Base-by-base conservation (phyloP, 2,329 filamentous ascomycete species). In the Ophiostoma fasciatum region DNA sequence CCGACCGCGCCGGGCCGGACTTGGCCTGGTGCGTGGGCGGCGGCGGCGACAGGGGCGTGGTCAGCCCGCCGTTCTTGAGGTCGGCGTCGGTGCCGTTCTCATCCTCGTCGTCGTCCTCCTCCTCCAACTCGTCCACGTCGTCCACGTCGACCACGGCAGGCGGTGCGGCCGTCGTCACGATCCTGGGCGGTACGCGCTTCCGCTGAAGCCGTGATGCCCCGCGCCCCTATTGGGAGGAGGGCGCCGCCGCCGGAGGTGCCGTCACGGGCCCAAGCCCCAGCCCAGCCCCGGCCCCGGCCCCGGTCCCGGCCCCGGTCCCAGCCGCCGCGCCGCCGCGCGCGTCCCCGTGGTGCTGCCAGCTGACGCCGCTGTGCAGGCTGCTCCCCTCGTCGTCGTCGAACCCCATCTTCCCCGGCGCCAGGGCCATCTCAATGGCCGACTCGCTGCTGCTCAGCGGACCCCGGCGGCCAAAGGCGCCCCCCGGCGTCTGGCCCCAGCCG, bases 171-270 rank as follows among this genome's bases (percentile, higher is more conserved):
- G 28, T 15, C 21, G 32, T 37, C 20, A 25, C 13, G 39, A 41
- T 41, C 35, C 39, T 41, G 39, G 39, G 35, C 15, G 35, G 39
- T 31, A 37, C 31, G 31, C 25, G 31, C 38, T 40, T 40, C 35
- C 35, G 35, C 25, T 17, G 39, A 27, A 41, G 35, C 35, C 41
- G 45, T 38, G 43, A 45, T 23, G 40, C 43, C 45, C 35, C 43
- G 45, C 31, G 25, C 28, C 33, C 45, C 45, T 46, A 46, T 44
- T 35, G 29, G 19, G 39, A 11, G 4, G 25, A 19, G 4, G 31
- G 14, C 13, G 19, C 30, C 11, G 26, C 25, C 27, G 25, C n/a
- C 23, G 28, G 20, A 3, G 35, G 20, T 10, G 34, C 22, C 6
- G 39, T 4, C 6, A 25, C 25, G 6, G 23, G 25, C 14, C 11